Base-by-base conservation (phyloP, 371 early-diverging fungal genomes). In the Lichtheimia ramosa region DNA sequence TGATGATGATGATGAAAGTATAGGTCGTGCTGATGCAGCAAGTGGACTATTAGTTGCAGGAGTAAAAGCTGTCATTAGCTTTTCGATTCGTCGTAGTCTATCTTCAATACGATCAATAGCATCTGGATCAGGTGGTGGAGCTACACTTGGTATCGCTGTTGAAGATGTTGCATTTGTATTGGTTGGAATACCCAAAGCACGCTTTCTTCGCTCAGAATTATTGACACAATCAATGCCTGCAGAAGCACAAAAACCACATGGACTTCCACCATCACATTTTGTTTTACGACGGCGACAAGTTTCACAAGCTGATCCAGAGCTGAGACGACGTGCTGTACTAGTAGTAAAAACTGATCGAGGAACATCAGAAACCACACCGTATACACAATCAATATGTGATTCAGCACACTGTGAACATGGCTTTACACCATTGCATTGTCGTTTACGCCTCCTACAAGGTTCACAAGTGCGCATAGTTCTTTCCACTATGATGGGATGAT, bases 221-320 rank as follows among this genome's bases (percentile, higher is more conserved):
- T 80, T 80, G 25, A 77, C 72, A 54, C 81, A 81, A 53, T 75
- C 78, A 24, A 77, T 54, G 16, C 70, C 63, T 21, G 75, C 75
- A 21, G 68, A 62, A 0, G 73, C 68, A 65, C 81, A 80, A 46
- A 75, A 80, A 3, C 69, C 63, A 55, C 81, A 80, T 39, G 81
- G 81, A 53, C 64, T 69, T 1, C 74, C 65, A 34, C 81, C 81
- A 68, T 80, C 81, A 62, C 81, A 80, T 50, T 80, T 80, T 16
- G 81, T 80, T 61, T 80, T 80, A 25, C 81, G 64, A 62, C 77
- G 64, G 39, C 81, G 70, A 46, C 81, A 80, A 3, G 75, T 75
- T 63, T 80, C 81, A 54, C 81, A 80, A 20, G 81, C 81, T 27
- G 77, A 77, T 24, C 81, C 81, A 40, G 75, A 75, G 46, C 75